Evolutionary conservation across 345 rosid species (phyloP), one percentile per base, ranked within the genome.

Genomic region (Populus euphratica): DNA sequence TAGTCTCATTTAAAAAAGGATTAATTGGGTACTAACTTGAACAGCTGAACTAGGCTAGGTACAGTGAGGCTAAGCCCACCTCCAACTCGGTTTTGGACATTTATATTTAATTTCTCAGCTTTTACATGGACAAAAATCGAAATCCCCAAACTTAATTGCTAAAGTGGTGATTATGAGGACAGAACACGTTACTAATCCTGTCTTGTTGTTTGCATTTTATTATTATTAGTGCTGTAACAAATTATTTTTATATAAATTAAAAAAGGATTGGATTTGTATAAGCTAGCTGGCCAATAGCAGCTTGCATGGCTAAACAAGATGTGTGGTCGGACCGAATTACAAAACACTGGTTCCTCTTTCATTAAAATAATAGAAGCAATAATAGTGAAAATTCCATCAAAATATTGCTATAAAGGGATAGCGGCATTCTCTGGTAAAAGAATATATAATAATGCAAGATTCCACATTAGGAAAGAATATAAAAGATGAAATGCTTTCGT

Each of bases 401-500:
- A 52, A 62, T 50, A 21, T 82, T 80, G 38, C 82, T 63, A 73
- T 44, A 79, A 78, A 74, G 67, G 81, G 79, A 68, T 67, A 64
- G 80, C 39, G 20, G 71, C 70, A 41, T 59, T 79, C 63, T 27
- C 44, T 38, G 39, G 76, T 41, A 13, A 33, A 65, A 59, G 59
- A 31, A 18, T 5, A 33, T 33, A 33, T 52, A 12, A 69, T 50
- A 35, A n/a, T 20, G 18, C 27, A 25, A 68, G 75, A 72, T 86
- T 81, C 85, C 80, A 79, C 56, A 67, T 81, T 81, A 64, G 88
- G 88, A 86, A 83, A 79, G 69, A 43, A 61, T 61, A 21, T 10
- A 3, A 4, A 33, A 23, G 64, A 69, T 35, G 64, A 69, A 69
- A 62, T 77, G 44, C 35, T 70, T 77, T 70, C 5, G 35, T 17